These are phyloP conservation scores for Xylaria sp. DNA, from an alignment of 2,329 filamentous ascomycete genomes.

Conservation along the genomic window DNA sequence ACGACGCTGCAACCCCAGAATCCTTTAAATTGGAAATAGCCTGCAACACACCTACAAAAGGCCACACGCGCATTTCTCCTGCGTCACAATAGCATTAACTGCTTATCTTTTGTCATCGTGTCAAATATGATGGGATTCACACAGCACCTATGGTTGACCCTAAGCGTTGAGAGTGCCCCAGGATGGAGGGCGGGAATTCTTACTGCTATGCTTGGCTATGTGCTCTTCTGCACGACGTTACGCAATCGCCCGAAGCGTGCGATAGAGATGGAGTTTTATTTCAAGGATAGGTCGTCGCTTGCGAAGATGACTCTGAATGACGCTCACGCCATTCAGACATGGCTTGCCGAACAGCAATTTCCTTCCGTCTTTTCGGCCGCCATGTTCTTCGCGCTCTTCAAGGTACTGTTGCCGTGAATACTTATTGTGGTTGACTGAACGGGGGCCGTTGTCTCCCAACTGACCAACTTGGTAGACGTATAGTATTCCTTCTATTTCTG, in stretches of 20 bases:
- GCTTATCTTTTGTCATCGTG: background rate
- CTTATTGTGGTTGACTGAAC: background rate
- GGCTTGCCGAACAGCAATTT: slow-evolving; percentile 61
- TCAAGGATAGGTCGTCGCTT: slow-evolving; percentile 9
- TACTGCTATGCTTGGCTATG: background rate
- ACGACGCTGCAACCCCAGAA: background rate
- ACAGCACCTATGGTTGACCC: background rate
- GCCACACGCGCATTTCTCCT: background rate
- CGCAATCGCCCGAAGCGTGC: slow-evolving; percentile 16
- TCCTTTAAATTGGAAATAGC: slow-evolving; percentile 4
- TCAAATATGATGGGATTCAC: background rate
- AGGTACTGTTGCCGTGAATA: slow-evolving; percentile 51
- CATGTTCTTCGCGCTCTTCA: slow-evolving; percentile 69
- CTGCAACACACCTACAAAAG: background rate
- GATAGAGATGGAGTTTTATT: slow-evolving; percentile 9
- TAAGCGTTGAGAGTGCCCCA: background rate
- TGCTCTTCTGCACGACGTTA: slow-evolving; percentile 11
- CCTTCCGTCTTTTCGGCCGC: slow-evolving; percentile 62
- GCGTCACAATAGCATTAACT: background rate
- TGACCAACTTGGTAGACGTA: slow-evolving; percentile 53
- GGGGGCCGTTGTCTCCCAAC: background rate
- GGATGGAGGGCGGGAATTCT: background rate
- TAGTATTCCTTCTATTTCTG: slow-evolving; percentile 66
- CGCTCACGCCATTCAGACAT: slow-evolving; percentile 19
- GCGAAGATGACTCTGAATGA: slow-evolving; percentile 31